Evolutionary conservation across 2,329 filamentous ascomycete genomes (phyloP).

Genomic region (Monilinia fructigena): DNA sequence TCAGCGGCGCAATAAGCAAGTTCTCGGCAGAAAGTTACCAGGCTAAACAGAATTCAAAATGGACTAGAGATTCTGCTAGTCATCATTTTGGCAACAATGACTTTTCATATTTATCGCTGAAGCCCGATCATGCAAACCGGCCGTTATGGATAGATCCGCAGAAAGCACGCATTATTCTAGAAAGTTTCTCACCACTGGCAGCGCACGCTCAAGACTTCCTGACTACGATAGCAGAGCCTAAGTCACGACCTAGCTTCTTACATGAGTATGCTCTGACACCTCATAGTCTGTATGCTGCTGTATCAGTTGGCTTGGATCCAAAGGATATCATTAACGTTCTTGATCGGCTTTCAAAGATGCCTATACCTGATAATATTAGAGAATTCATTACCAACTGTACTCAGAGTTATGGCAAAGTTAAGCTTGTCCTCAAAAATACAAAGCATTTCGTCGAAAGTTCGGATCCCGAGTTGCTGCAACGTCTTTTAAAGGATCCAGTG

Average conservation of each 20-base stretch:
- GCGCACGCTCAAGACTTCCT: slow-evolving; percentile 89
- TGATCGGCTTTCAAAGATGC: slow-evolving; percentile 85
- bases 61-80: slow-evolving; percentile 38
- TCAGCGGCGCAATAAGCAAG: slow-evolving; percentile 59
- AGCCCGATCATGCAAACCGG: slow-evolving; percentile 83
- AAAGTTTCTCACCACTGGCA: slow-evolving; percentile 89
- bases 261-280: slow-evolving; percentile 92
- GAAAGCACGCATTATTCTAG: slow-evolving; percentile 83
- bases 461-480: slow-evolving; percentile 82
- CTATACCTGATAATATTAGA: slow-evolving; percentile 76
- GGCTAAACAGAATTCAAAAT: slow-evolving; percentile 25
- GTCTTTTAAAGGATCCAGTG: slow-evolving; percentile 76
- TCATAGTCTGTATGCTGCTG: slow-evolving; percentile 91
- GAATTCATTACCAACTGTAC: slow-evolving; percentile 75
- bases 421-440: slow-evolving; percentile 91
- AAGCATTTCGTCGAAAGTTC: slow-evolving; percentile 92
- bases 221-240: slow-evolving; percentile 90
- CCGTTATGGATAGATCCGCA: slow-evolving; percentile 92
- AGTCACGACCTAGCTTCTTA: slow-evolving; percentile 83
- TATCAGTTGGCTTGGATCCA: slow-evolving; percentile 88
- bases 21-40: slow-evolving; percentile 48
- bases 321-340: slow-evolving; percentile 87
- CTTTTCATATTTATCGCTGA: slow-evolving; percentile 78
- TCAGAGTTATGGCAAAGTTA: slow-evolving; percentile 90
- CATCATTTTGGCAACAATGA: slow-evolving; percentile 47